Conservation (phyloP, 805 yeast genomes). For the Saccharomycopsis oosterbeekiorum region DNA sequence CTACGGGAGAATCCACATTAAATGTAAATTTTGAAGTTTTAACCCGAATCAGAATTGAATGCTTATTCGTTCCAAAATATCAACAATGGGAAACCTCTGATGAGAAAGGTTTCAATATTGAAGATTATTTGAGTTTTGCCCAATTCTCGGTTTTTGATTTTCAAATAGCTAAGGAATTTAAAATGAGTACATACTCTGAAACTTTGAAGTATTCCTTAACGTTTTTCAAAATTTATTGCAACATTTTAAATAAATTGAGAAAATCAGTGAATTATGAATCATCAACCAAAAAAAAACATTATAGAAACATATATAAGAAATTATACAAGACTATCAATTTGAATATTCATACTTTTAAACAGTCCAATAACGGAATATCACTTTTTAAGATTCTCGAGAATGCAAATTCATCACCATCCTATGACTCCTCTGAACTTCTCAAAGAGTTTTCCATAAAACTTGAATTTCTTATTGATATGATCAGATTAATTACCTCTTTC, state of each 20-base stretch:
- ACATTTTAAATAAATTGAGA: neutral
- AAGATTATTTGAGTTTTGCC: neutral
- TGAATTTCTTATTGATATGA: neutral
- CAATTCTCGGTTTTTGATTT: neutral
- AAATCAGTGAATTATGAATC: neutral
- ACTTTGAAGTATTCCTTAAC: neutral
- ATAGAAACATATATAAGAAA: neutral
- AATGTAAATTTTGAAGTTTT: neutral
- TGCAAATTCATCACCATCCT: neutral
- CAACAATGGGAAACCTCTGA: neutral
- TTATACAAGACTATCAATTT: neutral
- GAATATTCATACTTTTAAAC: neutral
- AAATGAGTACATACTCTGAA: neutral
- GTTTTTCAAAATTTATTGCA: neutral
- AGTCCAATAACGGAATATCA: neutral
- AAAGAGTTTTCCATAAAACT: neutral
- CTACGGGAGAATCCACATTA: neutral
- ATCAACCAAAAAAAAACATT: neutral
- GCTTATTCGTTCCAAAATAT: neutral
- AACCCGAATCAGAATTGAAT: neutral
- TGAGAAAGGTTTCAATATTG: neutral
- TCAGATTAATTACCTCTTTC: neutral
- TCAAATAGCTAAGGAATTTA: neutral
- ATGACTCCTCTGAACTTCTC: neutral
- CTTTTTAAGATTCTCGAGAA: neutral